These are phyloP conservation scores for Puccinia coronata DNA, from an alignment of 1,284 basidiomycete genomes.

Conservation along the genomic window DNA sequence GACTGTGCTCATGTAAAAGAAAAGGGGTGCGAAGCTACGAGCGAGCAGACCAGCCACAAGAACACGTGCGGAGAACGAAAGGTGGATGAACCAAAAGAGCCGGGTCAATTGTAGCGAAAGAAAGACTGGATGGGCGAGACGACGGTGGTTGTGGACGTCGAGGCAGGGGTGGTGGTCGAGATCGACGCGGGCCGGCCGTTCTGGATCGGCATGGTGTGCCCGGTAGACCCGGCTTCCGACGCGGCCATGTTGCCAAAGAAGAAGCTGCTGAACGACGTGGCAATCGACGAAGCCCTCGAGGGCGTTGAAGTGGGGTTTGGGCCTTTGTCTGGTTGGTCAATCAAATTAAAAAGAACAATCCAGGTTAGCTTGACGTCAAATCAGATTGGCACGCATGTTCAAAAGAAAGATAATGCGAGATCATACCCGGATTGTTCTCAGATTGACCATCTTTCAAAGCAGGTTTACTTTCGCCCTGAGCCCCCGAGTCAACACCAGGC, in stretches of 20 bases:
- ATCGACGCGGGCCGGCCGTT: background rate
- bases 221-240: background rate
- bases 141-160: background rate
- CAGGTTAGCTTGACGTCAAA: too few species aligned
- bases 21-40: too few species aligned
- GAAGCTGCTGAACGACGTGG: slow-evolving; percentile 42
- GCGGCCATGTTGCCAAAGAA: slow-evolving; percentile 23
- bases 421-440: background rate
- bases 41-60: too few species aligned
- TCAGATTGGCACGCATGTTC: too few species aligned
- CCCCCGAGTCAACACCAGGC: background rate
- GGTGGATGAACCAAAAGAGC: too few species aligned
- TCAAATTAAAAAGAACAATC: background rate
- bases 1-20: too few species aligned
- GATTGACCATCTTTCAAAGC: background rate
- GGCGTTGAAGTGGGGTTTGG: background rate
- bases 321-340: background rate
- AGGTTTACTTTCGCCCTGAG: background rate
- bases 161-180: background rate
- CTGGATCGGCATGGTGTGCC: background rate
- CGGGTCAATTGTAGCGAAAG: slow-evolving; percentile 5
- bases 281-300: slow-evolving; percentile 38
- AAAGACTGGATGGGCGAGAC: slow-evolving; percentile 4
- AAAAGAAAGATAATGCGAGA: background rate
- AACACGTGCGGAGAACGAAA: too few species aligned